These are phyloP conservation scores for Verticillium tricorpus DNA, from an alignment of 2,329 filamentous ascomycete species.

Conservation along the genomic window DNA sequence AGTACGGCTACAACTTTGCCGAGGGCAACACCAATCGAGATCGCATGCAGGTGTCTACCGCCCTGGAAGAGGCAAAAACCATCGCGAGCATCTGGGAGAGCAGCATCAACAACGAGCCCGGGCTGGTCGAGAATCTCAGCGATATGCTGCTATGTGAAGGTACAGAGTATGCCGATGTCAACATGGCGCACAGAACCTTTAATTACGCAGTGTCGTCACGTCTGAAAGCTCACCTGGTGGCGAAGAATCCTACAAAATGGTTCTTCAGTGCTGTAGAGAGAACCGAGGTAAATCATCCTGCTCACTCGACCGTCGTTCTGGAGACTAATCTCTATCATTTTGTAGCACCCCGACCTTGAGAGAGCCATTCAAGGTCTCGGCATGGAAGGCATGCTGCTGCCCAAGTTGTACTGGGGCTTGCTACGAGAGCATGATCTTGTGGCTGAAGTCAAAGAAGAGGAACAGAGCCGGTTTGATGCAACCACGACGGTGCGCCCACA, in stretches of 20 bases:
- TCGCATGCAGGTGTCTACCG: background rate
- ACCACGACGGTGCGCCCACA: background rate
- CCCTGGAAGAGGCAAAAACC: background rate
- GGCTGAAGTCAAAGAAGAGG: background rate
- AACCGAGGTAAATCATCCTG: background rate
- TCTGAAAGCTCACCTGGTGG: background rate
- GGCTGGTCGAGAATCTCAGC: background rate
- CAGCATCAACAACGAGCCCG: background rate
- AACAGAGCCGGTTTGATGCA: background rate
- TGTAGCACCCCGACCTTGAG: background rate
- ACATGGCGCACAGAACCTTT: background rate
- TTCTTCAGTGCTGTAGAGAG: background rate
- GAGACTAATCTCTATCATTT: background rate
- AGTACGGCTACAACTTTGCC: background rate
- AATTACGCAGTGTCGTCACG: background rate
- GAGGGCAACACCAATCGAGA: background rate
- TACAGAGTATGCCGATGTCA: background rate
- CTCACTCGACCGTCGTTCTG: too few species aligned
- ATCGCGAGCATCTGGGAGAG: background rate
- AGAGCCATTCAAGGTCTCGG: background rate
- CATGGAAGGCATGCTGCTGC: background rate
- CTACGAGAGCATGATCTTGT: background rate
- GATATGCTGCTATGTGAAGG: background rate
- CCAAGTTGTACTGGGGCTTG: background rate
- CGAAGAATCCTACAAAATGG: background rate